Evolutionary conservation across 345 rosid genomes (phyloP).

Genomic region (Streptanthus diversifolius): DNA sequence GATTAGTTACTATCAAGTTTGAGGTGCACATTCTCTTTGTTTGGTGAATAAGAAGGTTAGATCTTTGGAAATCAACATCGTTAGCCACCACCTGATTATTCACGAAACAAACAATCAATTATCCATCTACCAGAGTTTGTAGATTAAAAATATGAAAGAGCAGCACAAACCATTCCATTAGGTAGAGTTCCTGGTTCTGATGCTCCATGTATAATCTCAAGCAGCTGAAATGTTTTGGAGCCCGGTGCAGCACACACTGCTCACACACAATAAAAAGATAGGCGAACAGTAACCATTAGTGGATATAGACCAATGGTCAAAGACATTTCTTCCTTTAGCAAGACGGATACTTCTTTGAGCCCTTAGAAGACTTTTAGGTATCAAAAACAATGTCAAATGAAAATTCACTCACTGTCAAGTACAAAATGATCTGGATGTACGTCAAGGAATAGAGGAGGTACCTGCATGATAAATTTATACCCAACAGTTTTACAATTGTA

Average conservation of each 20-base stretch:
- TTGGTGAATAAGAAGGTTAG: conserved; percentile 96
- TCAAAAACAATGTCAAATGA: conserved; percentile 30
- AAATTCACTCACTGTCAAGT: conserved; percentile 70
- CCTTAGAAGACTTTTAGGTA: not conserved
- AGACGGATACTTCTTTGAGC: not conserved
- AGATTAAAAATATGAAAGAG: not conserved
- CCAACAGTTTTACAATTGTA: not conserved
- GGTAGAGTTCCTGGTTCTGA: conserved; percentile 64
- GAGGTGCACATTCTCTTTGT: conserved; percentile 98
- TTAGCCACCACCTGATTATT: conserved; percentile 71
- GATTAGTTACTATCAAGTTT: conserved; percentile 87
- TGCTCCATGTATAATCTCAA: conserved; percentile 77
- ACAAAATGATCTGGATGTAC: conserved; percentile 75
- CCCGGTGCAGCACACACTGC: conserved; percentile 99
- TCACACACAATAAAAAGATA: conserved; percentile 9
- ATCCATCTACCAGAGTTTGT: not conserved
- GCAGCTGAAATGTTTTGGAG: conserved; percentile 92
- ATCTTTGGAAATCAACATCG: conserved; percentile 95
- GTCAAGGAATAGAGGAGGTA: conserved; percentile 93
- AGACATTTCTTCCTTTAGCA: not conserved
- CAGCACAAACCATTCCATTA: conserved; percentile 63
- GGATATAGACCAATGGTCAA: not conserved
- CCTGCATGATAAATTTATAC: conserved; percentile 40
- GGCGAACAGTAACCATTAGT: not conserved
- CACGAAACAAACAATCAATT: not conserved